Conservation (phyloP, 345 rosid species). For the Eucalyptus pauciflora region DNA sequence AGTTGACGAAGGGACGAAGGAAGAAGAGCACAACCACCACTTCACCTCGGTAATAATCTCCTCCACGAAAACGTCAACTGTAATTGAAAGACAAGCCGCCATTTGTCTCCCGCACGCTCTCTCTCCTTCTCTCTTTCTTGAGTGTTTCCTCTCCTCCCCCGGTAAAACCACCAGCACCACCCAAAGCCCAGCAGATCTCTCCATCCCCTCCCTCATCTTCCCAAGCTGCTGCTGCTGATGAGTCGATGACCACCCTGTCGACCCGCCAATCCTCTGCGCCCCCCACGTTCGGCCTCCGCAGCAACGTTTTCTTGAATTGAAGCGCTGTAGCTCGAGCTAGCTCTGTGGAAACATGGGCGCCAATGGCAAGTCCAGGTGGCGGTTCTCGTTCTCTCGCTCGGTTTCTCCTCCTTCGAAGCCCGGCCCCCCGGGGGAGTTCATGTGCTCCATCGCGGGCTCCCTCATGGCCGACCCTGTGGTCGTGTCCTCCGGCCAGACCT, state of each 20-base stretch:
- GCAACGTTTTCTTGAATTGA: not conserved
- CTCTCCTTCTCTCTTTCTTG: not conserved
- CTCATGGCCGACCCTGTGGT: conserved; percentile 83
- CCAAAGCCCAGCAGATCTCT: not conserved
- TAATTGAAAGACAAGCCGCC: not conserved
- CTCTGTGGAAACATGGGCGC: not conserved
- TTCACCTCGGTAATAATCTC: not conserved
- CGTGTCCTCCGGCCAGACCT: conserved; percentile 80
- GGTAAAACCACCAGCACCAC: not conserved
- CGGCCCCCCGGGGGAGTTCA: conserved; percentile 47
- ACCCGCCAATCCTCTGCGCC: not conserved
- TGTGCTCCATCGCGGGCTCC: conserved; percentile 55
- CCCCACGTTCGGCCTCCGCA: not conserved
- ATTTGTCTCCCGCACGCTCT: not conserved
- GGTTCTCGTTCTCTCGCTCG: conserved; percentile 34
- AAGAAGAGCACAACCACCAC: not conserved
- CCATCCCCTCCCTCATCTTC: not conserved
- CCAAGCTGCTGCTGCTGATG: not conserved
- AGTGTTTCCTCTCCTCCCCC: not conserved
- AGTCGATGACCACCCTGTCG: not conserved
- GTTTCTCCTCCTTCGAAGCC: conserved; percentile 7
- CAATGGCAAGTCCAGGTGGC: conserved; percentile 35
- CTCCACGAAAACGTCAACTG: not conserved
- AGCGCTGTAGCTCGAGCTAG: not conserved
- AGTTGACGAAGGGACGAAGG: not conserved